A percentile compares a stretch with the other conserved stretches of the same genome.
Evolutionary conservation across 164 flowering plant genomes (phyloP).

Genomic region (Magnolia sinica): DNA sequence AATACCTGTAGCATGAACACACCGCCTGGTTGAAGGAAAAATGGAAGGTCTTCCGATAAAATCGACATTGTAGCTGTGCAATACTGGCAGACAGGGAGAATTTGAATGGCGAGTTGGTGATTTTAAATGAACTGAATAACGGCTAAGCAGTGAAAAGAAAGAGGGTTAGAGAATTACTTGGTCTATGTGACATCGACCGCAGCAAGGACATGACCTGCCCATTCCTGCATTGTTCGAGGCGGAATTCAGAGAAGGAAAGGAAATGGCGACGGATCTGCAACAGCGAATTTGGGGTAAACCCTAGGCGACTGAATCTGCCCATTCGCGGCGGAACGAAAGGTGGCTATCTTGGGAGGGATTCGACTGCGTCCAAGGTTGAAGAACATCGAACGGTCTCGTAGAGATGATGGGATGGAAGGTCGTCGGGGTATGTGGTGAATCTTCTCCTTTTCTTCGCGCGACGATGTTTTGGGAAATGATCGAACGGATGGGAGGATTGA

Average conservation of each 20-base stretch:
- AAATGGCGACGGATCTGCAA: conserved; percentile 2
- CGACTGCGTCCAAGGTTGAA: background rate
- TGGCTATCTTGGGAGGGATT: background rate
- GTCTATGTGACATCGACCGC: background rate
- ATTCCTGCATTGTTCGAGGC: background rate
- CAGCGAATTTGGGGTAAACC: conserved; percentile 3
- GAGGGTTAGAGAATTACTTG: background rate
- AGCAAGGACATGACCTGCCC: background rate
- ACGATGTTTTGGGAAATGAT: background rate
- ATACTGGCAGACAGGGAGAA: conserved; percentile 24
- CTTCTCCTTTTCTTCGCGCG: background rate
- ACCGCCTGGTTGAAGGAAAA: conserved; percentile 23
- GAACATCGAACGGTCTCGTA: background rate
- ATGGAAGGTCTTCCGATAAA: conserved; percentile 13
- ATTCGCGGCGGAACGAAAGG: background rate
- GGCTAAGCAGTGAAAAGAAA: background rate
- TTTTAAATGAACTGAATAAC: background rate
- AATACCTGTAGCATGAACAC: conserved; percentile 66
- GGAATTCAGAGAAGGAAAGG: background rate
- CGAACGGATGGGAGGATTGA: background rate
- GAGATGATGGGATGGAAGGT: background rate
- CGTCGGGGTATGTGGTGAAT: background rate
- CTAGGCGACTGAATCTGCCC: conserved; percentile 12
- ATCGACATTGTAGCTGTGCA: conserved; percentile 27
- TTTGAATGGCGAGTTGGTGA: background rate